phyloP scores from a whole-genome alignment of 345 rosid species.

The Passiflora organensis region DNA sequence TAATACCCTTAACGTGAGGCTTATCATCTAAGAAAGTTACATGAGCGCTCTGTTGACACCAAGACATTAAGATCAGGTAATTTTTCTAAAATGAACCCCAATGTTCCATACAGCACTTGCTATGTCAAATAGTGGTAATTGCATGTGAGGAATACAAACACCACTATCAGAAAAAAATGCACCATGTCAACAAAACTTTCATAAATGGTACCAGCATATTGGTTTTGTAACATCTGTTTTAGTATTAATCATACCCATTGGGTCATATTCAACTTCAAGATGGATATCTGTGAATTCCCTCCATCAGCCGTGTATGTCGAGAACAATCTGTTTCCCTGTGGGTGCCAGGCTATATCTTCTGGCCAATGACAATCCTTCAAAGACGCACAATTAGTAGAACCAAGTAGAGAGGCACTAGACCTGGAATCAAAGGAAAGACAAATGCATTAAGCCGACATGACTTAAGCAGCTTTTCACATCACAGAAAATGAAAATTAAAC shows the following conservation, averaged over 20 bases:
- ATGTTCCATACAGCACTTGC: background rate
- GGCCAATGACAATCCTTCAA: constrained; percentile 79
- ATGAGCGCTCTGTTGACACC: constrained; percentile 38
- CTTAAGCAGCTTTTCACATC: background rate
- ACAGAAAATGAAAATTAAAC: too few species aligned
- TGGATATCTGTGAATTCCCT: constrained; percentile 79
- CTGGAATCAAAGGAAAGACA: constrained; percentile 33
- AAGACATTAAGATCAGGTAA: constrained; percentile 2
- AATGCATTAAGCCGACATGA: background rate
- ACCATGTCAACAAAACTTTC: too few species aligned
- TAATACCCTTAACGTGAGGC: constrained; percentile 83
- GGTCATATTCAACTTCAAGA: constrained; percentile 58
- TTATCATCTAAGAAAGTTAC: constrained; percentile 63
- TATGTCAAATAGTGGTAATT: constrained; percentile 1
- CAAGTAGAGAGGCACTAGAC: constrained; percentile 67
- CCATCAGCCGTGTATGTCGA: constrained; percentile 67
- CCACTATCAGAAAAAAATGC: background rate
- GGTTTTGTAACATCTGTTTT: too few species aligned
- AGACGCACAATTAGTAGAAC: constrained; percentile 58
- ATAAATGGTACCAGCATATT: too few species aligned
- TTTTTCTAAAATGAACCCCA: background rate
- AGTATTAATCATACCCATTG: constrained; percentile 48
- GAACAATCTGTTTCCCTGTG: constrained; percentile 63
- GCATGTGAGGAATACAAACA: constrained; percentile 1
- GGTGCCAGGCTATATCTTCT: constrained; percentile 95